These are phyloP conservation scores for Metarhizium rileyi DNA, from an alignment of 2,329 filamentous ascomycete genomes.

Conservation along the genomic window DNA sequence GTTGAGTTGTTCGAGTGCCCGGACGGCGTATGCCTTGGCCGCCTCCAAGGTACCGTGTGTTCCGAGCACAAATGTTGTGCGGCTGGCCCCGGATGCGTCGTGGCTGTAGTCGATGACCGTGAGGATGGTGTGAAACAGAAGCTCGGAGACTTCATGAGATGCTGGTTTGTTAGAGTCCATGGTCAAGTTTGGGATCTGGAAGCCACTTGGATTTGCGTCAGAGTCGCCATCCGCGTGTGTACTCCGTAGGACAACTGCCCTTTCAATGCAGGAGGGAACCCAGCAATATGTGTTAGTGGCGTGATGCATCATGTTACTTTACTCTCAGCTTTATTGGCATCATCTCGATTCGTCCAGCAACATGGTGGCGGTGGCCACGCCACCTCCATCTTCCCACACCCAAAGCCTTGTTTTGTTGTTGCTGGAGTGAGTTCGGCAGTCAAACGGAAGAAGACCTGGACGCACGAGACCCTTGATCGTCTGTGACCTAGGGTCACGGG, in stretches of 20 bases:
- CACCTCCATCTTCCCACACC: neutral
- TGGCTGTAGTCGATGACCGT: constrained; percentile 20
- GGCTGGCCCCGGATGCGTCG: constrained; percentile 17
- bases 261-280: neutral
- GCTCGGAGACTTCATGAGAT: constrained; percentile 13
- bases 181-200: neutral
- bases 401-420: neutral
- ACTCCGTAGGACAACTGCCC: neutral
- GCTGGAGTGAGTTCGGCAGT: neutral
- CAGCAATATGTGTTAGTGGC: neutral
- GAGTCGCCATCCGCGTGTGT: neutral
- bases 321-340: neutral
- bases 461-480: no score
- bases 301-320: neutral
- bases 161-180: constrained; percentile 1
- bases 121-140: constrained; percentile 27
- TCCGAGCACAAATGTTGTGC: constrained; percentile 25
- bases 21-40: constrained; percentile 26
- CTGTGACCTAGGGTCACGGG: no score
- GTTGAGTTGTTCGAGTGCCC: constrained; percentile 21
- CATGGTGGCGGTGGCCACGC: neutral
- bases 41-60: constrained; percentile 26
- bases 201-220: neutral
- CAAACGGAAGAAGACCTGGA: neutral
- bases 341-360: neutral